Evolutionary conservation across 2,329 filamentous ascomycete genomes (phyloP), one percentile per base, ranked within the genome.

Genomic region (Xylariaceae sp.): DNA sequence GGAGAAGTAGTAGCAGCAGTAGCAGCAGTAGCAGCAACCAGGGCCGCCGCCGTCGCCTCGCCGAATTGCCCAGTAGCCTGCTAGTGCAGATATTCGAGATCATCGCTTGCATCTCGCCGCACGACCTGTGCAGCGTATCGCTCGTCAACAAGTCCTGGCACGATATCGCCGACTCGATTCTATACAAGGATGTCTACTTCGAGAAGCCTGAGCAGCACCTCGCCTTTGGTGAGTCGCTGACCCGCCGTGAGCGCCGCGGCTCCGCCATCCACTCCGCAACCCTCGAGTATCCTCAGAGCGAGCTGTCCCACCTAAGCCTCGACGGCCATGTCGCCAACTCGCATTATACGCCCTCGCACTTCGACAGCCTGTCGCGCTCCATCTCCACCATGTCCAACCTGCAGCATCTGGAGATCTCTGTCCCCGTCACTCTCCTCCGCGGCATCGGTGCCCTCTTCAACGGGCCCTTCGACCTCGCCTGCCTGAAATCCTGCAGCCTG

Each of bases 311-410:
- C n/a, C 65, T 77, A 44, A 69, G 72, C 45, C 68, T 72, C 40
- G 66, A 75, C 51, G 67, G 64, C 3, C 67, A 72, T 45, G 64
- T 72, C 48, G 67, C 68, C 53, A 64, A 64, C 48, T 67, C 68
- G 1, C 67, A 69, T 54, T 67, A 70, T 50, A 56, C 55, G 32
- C 64, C 69, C 29, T 56, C 65, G 53, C 70, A 68, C 43, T 70
- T 73, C 53, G 75, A 78, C 60, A 70, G 68, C 50, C 68, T 79
- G 30, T 74, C 74, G 29, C 73, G 73, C 58, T 74, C 74, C 43
- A 73, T 79, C 35, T 74, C 74, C 3, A 72, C 72, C 49, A 78
- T 79, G 76, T 76, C 73, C 26, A 78, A 79, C 62, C 66, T 79
- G 29, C 73, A 76, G 62, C 73, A 68, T 9, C 67, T 79, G 4